Percentiles rank a stretch among this genome's conserved stretches.
phyloP scores from a whole-genome alignment of 83 land plant genomes.

The Isoetes engelmannii region DNA sequence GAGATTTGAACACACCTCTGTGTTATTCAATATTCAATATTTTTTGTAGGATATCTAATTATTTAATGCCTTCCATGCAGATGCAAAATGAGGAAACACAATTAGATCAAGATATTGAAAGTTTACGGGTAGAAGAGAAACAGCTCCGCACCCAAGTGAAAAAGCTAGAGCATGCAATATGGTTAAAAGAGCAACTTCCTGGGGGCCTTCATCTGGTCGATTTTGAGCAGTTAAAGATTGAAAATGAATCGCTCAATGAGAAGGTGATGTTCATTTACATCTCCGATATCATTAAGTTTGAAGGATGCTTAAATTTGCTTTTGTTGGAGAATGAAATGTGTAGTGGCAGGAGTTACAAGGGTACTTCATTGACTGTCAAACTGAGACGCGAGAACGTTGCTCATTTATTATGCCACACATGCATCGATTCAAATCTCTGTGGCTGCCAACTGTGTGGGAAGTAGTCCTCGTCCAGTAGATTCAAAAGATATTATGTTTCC shows the following conservation, averaged over 20 bases:
- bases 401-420: not conserved
- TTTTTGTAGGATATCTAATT: no score
- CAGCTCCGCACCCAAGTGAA: slow-evolving; percentile 27
- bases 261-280: slow-evolving; percentile 12
- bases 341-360: no score
- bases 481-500: no score
- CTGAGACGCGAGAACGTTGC: not conserved
- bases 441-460: not conserved
- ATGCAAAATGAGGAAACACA: slow-evolving; percentile 23
- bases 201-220: slow-evolving; percentile 31
- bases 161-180: slow-evolving; percentile 25
- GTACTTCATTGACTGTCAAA: no score
- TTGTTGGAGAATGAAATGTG: not conserved
- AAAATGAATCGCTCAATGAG: slow-evolving; percentile 32
- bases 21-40: no score
- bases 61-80: not conserved
- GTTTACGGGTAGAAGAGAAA: slow-evolving; percentile 26
- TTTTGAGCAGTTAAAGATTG: slow-evolving; percentile 35
- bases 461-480: no score
- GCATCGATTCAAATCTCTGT: not conserved
- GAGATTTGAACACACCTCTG: no score
- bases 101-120: slow-evolving; percentile 20
- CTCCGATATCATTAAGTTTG: not conserved
- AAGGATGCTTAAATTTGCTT: not conserved
- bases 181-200: slow-evolving; percentile 36